Conservation (phyloP, 1,284 basidiomycete species). For the Puccinia coronata region DNA sequence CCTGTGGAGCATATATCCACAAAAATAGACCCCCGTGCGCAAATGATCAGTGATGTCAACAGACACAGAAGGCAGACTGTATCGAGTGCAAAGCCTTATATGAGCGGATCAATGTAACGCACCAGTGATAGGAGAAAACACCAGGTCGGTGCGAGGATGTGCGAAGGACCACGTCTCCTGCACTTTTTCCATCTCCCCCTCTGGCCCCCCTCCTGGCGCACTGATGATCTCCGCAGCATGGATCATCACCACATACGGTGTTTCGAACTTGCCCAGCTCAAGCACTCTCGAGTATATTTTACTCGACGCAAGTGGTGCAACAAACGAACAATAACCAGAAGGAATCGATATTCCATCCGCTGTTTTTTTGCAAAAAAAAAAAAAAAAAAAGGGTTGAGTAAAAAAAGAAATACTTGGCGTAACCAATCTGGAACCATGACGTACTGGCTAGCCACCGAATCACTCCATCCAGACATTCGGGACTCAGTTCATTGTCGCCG, state of each 20-base stretch:
- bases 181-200: constrained; percentile 68
- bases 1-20: too few relatives aligned
- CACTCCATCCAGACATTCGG: constrained; percentile 95
- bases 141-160: constrained; percentile 78
- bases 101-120: constrained; percentile 52
- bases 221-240: constrained; percentile 85
- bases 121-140: constrained; percentile 71
- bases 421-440: constrained; percentile 54
- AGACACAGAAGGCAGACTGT: too few relatives aligned
- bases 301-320: constrained; percentile 88
- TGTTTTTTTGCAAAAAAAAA: constrained; percentile 56
- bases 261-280: constrained; percentile 66
- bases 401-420: too few relatives aligned
- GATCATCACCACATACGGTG: constrained; percentile 98
- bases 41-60: too few relatives aligned
- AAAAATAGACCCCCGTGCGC: too few relatives aligned
- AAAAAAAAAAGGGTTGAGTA: constrained; percentile 8
- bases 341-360: constrained; percentile 93
- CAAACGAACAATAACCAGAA: constrained; percentile 87
- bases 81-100: constrained; percentile 35
- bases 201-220: constrained; percentile 66
- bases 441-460: constrained; percentile 82
- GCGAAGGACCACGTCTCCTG: constrained; percentile 98
- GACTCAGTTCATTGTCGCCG: constrained; percentile 97
- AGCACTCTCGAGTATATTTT: constrained; percentile 80